phyloP scores from a whole-genome alignment of 805 yeast species.

The Nakazawaea ambrosiae region DNA sequence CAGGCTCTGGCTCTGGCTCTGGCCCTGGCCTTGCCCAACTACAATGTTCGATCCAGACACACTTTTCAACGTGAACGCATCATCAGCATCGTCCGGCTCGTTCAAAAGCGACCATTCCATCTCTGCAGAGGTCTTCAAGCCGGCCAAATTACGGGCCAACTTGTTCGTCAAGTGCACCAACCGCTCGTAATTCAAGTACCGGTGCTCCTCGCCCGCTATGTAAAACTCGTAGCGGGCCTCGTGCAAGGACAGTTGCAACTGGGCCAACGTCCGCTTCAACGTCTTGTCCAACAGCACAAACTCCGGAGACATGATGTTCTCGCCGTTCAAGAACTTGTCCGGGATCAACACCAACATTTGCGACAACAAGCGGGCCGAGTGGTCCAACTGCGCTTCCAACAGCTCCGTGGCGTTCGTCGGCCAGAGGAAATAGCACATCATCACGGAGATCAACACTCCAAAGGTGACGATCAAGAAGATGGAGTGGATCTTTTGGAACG shows the following conservation, averaged over 20 bases:
- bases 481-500: constrained; percentile 44
- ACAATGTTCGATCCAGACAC: constrained; percentile 1
- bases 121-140: constrained; percentile 60
- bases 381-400: constrained; percentile 40
- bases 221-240: constrained; percentile 61
- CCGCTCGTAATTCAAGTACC: constrained; percentile 36
- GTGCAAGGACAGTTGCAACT: constrained; percentile 34
- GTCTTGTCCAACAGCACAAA: constrained; percentile 25
- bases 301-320: constrained; percentile 34
- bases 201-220: constrained; percentile 46
- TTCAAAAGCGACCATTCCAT: constrained; percentile 54
- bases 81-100: constrained; percentile 12
- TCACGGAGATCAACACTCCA: constrained; percentile 56
- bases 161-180: constrained; percentile 46
- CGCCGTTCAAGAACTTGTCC: constrained; percentile 43
- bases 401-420: constrained; percentile 49
- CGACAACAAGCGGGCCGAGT: constrained; percentile 46
- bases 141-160: constrained; percentile 54
- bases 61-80: constrained; percentile 21
- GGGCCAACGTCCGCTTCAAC: constrained; percentile 32
- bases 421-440: constrained; percentile 56
- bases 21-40: not conserved
- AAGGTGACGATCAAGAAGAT: constrained; percentile 49
- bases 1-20: not conserved
- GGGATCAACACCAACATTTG: constrained; percentile 37